Evolutionary conservation across 148 eudicot genomes (phyloP).

Genomic region (Vaccinium macrocarpon): DNA sequence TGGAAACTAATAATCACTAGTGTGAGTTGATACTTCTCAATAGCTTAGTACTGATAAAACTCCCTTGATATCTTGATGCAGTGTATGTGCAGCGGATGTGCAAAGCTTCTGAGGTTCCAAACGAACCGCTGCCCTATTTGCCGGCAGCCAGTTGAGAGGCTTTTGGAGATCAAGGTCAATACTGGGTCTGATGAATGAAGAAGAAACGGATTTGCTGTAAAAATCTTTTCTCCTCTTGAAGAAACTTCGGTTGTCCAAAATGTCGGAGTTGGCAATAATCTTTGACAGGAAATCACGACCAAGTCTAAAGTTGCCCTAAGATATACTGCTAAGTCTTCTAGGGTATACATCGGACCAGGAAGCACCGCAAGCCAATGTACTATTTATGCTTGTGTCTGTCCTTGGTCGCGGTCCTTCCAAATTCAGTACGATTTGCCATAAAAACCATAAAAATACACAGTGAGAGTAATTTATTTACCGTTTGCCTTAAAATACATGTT

Average conservation of each 20-base stretch:
- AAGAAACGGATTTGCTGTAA: neutral
- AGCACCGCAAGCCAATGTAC: neutral
- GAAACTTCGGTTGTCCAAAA: neutral
- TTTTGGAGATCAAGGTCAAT: conserved; percentile 87
- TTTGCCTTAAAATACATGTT: too few species aligned
- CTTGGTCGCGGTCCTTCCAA: neutral
- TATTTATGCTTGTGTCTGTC: neutral
- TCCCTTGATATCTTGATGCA: conserved; percentile 32
- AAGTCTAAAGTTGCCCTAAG: neutral
- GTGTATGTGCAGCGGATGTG: conserved; percentile 99
- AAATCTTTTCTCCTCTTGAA: neutral
- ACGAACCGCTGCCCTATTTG: conserved; percentile 98
- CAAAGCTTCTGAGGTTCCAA: conserved; percentile 88
- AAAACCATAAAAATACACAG: neutral
- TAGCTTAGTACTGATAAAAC: neutral
- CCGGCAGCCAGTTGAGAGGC: conserved; percentile 94
- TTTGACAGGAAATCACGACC: neutral
- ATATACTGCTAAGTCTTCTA: neutral
- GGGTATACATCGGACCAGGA: neutral
- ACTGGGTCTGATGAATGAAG: conserved; percentile 38
- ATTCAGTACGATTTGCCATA: neutral
- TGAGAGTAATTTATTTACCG: neutral
- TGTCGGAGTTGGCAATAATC: neutral
- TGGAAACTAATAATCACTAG: neutral
- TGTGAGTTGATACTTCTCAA: neutral